Evolutionary conservation across 2,329 filamentous ascomycete genomes (phyloP).

Genomic region (Trichophyton rubrum): DNA sequence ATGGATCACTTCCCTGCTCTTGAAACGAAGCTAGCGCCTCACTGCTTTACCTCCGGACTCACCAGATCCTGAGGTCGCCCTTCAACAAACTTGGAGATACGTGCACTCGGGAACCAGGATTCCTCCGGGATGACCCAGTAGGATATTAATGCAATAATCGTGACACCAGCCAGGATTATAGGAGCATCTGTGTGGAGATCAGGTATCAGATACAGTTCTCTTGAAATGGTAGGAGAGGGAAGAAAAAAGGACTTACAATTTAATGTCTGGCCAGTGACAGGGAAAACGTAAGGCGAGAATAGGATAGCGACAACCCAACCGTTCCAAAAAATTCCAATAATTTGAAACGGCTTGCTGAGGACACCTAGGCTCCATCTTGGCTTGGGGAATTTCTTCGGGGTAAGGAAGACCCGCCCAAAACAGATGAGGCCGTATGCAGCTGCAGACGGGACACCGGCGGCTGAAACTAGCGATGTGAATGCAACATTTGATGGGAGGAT

Average conservation of each 20-base stretch:
- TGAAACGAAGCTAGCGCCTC: neutral
- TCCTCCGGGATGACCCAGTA: constrained; percentile 39
- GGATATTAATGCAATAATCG: constrained; percentile 37
- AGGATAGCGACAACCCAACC: constrained; percentile 39
- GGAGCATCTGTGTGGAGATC: constrained; percentile 31
- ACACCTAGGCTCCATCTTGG: constrained; percentile 37
- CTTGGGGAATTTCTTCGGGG: constrained; percentile 37
- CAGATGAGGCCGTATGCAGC: constrained; percentile 43
- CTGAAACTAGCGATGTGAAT: constrained; percentile 43
- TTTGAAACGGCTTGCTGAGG: constrained; percentile 37
- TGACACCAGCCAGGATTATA: constrained; percentile 40
- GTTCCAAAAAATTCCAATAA: constrained; percentile 39
- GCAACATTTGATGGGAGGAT: constrained; percentile 44
- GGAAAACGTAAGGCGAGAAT: constrained; percentile 37
- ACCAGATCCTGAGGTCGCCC: neutral
- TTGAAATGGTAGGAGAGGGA: neutral
- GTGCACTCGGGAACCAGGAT: constrained; percentile 34
- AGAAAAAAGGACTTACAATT: constrained; percentile 28
- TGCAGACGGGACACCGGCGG: constrained; percentile 41
- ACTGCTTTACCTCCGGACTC: neutral
- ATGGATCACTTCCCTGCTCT: neutral
- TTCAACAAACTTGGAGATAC: constrained; percentile 35
- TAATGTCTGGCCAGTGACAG: constrained; percentile 32
- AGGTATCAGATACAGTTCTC: constrained; percentile 4
- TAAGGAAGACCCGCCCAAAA: constrained; percentile 37